Evolutionary conservation across 257 asterid genomes (phyloP), one percentile per base, ranked within the genome.

Genomic region (Catharanthus roseus): DNA sequence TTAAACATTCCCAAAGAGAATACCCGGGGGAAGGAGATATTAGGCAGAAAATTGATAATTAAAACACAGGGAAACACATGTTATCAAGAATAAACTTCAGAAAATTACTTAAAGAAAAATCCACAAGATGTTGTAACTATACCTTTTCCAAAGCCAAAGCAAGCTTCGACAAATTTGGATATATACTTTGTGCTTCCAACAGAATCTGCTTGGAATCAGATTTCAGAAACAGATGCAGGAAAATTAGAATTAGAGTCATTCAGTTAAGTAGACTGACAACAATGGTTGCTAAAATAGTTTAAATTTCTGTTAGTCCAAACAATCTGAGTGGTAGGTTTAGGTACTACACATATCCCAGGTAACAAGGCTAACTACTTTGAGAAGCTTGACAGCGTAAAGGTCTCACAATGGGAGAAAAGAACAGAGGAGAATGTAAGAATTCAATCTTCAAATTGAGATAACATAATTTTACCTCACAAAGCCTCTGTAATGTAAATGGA

Each of bases 131-230:
- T 21, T 7, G 33, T 44, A 45, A 68, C 45, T 72, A 57, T 83
- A 93, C 99, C 99, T 93, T 93, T 83, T 93, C 99, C 68, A 93
- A 85, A 63, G 99, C 99, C 87, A 93, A 82, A 6, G 86, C 88
- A 65, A 93, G 96, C 85, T 93, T 93, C 2, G 88, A 80, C 74
- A 91, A 86, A 73, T 85, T 89, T 26, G 97, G 93, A 66, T 93
- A 93, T 63, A 91, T 87, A 75, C 81, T 82, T 83, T 81, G 85
- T n/a, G 96, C 95, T 68, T 87, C 87, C 85, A 93, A 77, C 53
- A 93, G 79, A 71, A 93, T 89, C 97, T 93, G 96, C 72, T 75
- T 69, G 38, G 74, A 44, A 79, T 68, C 65, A 75, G 73, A 47
- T n/a, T 26, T 24, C 12, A 24, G 34, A 45, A 70, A 57, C 38